Percentiles rank a stretch among this genome's conserved stretches.
Conservation (phyloP, 108 stramenopile species). For the Conticribra weissflogii region DNA sequence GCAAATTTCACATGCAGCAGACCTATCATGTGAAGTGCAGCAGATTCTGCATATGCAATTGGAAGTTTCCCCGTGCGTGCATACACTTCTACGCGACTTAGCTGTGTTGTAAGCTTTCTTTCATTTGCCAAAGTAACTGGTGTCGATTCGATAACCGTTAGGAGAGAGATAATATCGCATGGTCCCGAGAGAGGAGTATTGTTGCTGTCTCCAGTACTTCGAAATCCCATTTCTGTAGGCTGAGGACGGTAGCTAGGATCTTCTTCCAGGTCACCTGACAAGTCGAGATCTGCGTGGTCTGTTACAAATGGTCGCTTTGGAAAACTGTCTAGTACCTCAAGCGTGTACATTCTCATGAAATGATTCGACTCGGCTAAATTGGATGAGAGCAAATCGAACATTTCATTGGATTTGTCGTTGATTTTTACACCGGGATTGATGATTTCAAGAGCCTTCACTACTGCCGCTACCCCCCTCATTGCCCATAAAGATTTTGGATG, state of each 20-base stretch:
- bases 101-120: conserved; percentile 50
- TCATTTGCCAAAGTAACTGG: conserved; percentile 66
- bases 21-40: conserved; percentile 80
- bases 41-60: conserved; percentile 74
- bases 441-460: conserved; percentile 32
- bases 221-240: background rate
- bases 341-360: conserved; percentile 72
- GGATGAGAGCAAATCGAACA: conserved; percentile 65
- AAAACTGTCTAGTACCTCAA: conserved; percentile 67
- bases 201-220: conserved; percentile 3
- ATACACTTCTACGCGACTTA: conserved; percentile 72
- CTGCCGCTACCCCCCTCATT: conserved; percentile 54
- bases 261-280: conserved; percentile 84
- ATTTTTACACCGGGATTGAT: conserved; percentile 30
- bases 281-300: conserved; percentile 79
- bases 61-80: conserved; percentile 74
- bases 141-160: conserved; percentile 67
- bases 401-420: conserved; percentile 43
- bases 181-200: conserved; percentile 22
- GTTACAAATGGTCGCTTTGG: conserved; percentile 71
- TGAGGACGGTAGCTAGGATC: conserved; percentile 43
- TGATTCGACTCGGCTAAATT: conserved; percentile 70
- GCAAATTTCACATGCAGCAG: conserved; percentile 79
- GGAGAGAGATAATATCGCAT: conserved; percentile 65
- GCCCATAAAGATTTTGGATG: conserved; percentile 61